These are phyloP conservation scores for Dorcoceras hygrometricum DNA, from an alignment of 257 asterid genomes.

Conservation along the genomic window DNA sequence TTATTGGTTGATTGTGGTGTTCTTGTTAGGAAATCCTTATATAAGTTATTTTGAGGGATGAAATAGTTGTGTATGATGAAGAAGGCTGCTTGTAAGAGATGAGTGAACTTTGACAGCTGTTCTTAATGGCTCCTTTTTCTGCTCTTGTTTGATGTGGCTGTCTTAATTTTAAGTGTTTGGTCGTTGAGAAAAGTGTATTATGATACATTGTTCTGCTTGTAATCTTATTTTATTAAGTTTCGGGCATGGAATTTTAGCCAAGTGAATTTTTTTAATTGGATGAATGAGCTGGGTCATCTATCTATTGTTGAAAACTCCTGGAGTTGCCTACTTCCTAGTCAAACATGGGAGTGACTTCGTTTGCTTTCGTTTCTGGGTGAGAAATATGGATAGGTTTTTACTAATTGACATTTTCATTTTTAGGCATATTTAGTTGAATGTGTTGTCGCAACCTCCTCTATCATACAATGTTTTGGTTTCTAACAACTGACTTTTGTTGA, in stretches of 20 bases:
- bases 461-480: conserved; percentile 10
- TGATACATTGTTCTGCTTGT: not conserved
- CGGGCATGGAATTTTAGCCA: conserved; percentile 10
- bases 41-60: not conserved
- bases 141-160: conserved; percentile 7
- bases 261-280: not conserved
- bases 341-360: conserved; percentile 2
- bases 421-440: not conserved
- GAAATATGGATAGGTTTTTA: not conserved
- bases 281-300: conserved; percentile 13
- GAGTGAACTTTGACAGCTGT: not conserved
- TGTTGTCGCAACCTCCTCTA: not conserved
- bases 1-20: not conserved
- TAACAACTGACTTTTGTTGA: not conserved
- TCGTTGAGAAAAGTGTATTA: not conserved
- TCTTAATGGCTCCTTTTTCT: conserved; percentile 2
- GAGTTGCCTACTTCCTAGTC: conserved; percentile 16
- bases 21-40: conserved; percentile 6
- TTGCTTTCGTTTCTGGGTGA: not conserved
- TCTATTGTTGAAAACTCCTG: conserved; percentile 12
- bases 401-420: conserved; percentile 10
- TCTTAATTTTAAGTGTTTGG: conserved; percentile 3
- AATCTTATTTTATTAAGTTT: conserved; percentile 5
- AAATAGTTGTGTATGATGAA: not conserved
- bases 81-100: not conserved